Evolutionary conservation across 176 grass and related monocot genomes (phyloP), one percentile per base, ranked within the genome.

Genomic region (Carex myosuroides): DNA sequence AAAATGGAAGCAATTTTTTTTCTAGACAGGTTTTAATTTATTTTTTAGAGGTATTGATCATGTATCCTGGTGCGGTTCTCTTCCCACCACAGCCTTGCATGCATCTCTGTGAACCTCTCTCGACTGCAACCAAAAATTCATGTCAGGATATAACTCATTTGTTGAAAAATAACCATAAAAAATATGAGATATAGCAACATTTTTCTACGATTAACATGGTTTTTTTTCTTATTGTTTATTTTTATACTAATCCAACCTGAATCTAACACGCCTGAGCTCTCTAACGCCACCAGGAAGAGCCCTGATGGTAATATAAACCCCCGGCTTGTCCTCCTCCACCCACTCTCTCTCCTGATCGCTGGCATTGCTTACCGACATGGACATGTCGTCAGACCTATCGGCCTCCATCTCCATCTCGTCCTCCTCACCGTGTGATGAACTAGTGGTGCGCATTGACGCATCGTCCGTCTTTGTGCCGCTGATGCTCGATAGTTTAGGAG

Each of bases 11-110:
- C 39, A 83, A 55, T 8, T 81, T 55, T 16, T 48, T 48, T 48
- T 48, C 44, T 18, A 55, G 18, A 30, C 42, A 79, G 3, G 22
- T 65, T 56, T 44, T 74, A 44, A 54, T 62, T 74, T 55, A 60
- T 80, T 80, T 80, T 70, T 89, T 80, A 94, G 72, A 99, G 96
- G 88, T 99, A 99, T 21, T 95, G 93, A 79, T 95, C 90, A 3
- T 95, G 96, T 94, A 99, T 95, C 66, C 96, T 94, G 3, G 90
- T 77, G 33, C 93, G 93, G 60, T 99, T 95, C 71, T 95, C 90
- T 44, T 99, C 96, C 96, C 96, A 99, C 96, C 96, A 99, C 78
- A 94, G 59, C 56, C 91, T 92, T 39, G 93, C 96, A 72, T 95
- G 93, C 93, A 91, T 92, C 88, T 99, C 96, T 13, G 91, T 93